These are phyloP conservation scores for Paraphaeosphaeria minitans DNA, from an alignment of 2,329 filamentous ascomycete genomes.

Conservation along the genomic window DNA sequence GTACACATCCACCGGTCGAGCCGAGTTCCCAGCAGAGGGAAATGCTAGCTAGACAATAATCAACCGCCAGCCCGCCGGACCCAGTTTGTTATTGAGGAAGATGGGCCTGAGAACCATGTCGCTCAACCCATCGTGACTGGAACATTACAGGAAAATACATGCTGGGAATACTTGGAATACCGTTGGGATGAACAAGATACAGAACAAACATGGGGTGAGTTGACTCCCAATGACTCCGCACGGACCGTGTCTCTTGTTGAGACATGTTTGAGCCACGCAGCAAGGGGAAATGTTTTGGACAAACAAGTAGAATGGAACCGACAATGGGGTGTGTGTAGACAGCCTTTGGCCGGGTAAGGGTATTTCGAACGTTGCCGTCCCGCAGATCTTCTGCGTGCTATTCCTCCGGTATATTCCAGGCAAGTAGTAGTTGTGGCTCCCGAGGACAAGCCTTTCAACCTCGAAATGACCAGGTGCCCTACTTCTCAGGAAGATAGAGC, in stretches of 20 bases:
- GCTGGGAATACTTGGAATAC: neutral
- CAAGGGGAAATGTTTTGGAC: neutral
- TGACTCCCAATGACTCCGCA: too few relatives aligned
- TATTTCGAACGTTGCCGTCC: neutral
- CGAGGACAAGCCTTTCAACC: neutral
- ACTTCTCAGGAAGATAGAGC: conserved; percentile 32
- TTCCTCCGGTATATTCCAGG: neutral
- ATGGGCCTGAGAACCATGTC: neutral
- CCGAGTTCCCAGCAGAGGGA: neutral
- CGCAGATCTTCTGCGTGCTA: neutral
- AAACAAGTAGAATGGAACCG: neutral
- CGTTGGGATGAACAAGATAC: neutral
- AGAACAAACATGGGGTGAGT: neutral
- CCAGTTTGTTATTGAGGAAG: neutral
- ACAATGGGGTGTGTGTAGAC: neutral
- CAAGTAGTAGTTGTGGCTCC: neutral
- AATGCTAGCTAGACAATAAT: too few relatives aligned
- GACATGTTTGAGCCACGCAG: neutral
- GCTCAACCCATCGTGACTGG: neutral
- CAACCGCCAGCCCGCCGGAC: neutral
- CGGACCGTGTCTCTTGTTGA: neutral
- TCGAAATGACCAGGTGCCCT: neutral
- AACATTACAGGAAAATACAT: neutral
- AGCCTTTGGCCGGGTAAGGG: too few relatives aligned
- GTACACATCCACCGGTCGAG: neutral